These are phyloP conservation scores for Bipolaris sorokiniana DNA, from an alignment of 2,329 filamentous ascomycete species.

Conservation along the genomic window DNA sequence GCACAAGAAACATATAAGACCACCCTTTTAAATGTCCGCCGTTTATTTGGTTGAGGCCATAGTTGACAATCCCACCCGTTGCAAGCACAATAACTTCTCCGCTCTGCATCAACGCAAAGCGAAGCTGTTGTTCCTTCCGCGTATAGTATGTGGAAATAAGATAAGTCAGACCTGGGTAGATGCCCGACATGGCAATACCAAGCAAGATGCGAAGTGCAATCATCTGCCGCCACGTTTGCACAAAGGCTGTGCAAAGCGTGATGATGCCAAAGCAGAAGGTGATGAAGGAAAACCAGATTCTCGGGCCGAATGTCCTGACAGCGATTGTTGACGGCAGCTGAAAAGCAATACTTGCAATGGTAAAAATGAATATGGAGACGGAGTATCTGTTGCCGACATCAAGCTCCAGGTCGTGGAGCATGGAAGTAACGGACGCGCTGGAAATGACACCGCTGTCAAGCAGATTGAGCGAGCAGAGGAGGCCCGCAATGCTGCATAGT, in stretches of 20 bases:
- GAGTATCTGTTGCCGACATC: constrained; percentile 69
- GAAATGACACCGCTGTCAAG: constrained; percentile 74
- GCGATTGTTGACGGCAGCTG: constrained; percentile 72
- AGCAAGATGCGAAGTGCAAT: constrained; percentile 69
- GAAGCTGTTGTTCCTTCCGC: constrained; percentile 67
- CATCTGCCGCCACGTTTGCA: constrained; percentile 72
- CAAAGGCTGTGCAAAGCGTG: constrained; percentile 71
- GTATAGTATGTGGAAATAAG: constrained; percentile 69
- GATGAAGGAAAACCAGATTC: constrained; percentile 65
- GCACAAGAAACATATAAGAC: constrained; percentile 73
- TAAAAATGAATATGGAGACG: constrained; percentile 76
- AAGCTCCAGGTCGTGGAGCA: constrained; percentile 68
- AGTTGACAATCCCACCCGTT: constrained; percentile 71
- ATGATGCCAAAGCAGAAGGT: constrained; percentile 68
- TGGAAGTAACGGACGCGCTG: constrained; percentile 71
- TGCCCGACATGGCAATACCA: constrained; percentile 64
- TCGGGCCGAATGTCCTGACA: constrained; percentile 68
- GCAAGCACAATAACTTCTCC: constrained; percentile 70
- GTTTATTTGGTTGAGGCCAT: constrained; percentile 68
- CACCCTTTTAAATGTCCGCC: constrained; percentile 65
- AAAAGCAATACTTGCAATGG: constrained; percentile 69
- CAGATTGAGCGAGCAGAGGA: constrained; percentile 73
- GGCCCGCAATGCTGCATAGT: constrained; percentile 72
- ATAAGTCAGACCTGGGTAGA: constrained; percentile 55
- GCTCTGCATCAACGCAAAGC: constrained; percentile 69